A percentile compares a stretch with the other conserved stretches of the same genome.
Evolutionary conservation across 768 basidiomycete species (phyloP).

Genomic region (Rhodosporidiobolus sp.): DNA sequence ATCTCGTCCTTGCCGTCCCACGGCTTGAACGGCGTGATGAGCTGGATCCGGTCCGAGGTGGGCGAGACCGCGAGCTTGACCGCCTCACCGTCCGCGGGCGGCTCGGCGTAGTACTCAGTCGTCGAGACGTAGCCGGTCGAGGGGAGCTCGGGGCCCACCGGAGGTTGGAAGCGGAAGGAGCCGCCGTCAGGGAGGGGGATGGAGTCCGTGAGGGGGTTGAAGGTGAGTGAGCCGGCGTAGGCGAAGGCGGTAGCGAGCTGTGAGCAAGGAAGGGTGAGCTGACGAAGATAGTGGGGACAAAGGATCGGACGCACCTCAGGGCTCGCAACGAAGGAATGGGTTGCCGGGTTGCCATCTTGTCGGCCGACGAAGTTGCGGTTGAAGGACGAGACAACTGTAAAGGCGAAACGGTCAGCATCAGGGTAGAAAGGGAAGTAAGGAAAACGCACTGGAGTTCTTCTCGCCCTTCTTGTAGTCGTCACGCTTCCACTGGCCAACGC

Average conservation of each 20-base stretch:
- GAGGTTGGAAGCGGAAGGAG: conserved; percentile 89
- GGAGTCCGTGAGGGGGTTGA: conserved; percentile 94
- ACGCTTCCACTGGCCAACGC: conserved; percentile 98
- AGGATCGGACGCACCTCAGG: conserved; percentile 56
- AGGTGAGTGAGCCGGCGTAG: conserved; percentile 87
- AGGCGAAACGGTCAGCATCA: too few species aligned
- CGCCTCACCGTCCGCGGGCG: conserved; percentile 74
- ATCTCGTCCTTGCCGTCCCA: conserved; percentile 91
- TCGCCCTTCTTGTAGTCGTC: conserved; percentile 94
- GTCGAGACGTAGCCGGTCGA: conserved; percentile 93
- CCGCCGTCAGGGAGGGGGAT: conserved; percentile 88
- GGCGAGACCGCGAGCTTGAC: conserved; percentile 84
- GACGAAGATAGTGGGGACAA: too few species aligned
- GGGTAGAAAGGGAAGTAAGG: too few species aligned
- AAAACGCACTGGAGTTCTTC: conserved; percentile 66
- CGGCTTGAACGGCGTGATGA: conserved; percentile 78
- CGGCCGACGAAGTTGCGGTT: conserved; percentile 99
- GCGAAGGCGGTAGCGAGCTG: conserved; percentile 87
- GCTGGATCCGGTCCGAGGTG: conserved; percentile 82
- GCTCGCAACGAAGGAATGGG: conserved; percentile 91
- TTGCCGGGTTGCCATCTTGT: conserved; percentile 98
- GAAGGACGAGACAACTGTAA: conserved; percentile 53
- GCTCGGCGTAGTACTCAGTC: conserved; percentile 92
- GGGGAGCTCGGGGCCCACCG: conserved; percentile 85
- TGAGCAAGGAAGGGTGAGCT: too few species aligned